Evolutionary conservation across 2,329 filamentous ascomycete species (phyloP).

Genomic region (Penicillium griseofulvum): DNA sequence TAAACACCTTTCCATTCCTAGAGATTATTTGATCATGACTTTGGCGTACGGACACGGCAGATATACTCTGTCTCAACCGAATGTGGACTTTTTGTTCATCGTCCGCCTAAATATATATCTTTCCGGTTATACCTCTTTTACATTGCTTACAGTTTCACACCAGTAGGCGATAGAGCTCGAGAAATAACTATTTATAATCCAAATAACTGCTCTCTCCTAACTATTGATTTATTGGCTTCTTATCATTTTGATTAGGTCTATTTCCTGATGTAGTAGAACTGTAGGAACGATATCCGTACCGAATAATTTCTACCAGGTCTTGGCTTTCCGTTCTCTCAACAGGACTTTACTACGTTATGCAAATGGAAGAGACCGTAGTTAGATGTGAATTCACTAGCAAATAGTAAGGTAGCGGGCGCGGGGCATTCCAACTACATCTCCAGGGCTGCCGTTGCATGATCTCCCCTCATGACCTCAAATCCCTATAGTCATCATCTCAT

Average conservation of each 20-base stretch:
- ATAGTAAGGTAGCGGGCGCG: fast-evolving
- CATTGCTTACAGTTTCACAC: neutral
- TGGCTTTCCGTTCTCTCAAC: neutral
- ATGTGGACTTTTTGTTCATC: neutral
- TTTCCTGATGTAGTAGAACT: neutral
- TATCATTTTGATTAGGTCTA: neutral
- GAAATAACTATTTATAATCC: neutral
- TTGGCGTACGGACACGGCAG: neutral
- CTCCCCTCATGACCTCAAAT: neutral
- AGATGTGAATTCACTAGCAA: neutral
- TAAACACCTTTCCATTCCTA: neutral
- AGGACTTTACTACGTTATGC: neutral
- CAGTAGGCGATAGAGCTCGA: neutral
- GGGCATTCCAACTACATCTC: neutral
- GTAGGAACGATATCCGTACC: neutral
- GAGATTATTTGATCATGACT: neutral
- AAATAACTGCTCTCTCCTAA: neutral
- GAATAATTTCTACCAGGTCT: no score
- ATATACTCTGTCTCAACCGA: neutral
- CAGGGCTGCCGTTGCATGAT: neutral
- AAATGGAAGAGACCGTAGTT: neutral
- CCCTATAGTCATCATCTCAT: neutral
- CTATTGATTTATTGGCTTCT: neutral
- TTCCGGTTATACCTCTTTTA: neutral
- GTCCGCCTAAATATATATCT: neutral